Evolutionary conservation across 768 basidiomycete genomes (phyloP).

Genomic region (Hygrophorus russula): DNA sequence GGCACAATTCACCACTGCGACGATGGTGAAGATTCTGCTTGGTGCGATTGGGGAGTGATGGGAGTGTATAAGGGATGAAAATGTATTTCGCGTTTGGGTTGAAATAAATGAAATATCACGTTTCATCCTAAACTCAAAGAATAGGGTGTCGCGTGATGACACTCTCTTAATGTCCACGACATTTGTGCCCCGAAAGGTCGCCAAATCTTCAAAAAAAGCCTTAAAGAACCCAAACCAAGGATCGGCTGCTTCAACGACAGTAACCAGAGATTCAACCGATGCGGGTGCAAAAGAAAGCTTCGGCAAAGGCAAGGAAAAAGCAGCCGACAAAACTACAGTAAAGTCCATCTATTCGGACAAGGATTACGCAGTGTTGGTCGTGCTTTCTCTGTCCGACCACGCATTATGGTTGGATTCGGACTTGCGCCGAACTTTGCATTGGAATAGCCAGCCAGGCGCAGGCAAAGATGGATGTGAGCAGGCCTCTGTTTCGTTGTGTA

Average conservation of each 20-base stretch:
- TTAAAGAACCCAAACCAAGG: not conserved
- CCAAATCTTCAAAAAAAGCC: constrained; percentile 18
- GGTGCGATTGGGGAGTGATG: too few relatives aligned
- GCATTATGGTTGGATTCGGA: constrained; percentile 54
- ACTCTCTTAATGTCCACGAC: constrained; percentile 14
- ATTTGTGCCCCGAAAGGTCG: constrained; percentile 37
- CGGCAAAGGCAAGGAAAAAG: constrained; percentile 1
- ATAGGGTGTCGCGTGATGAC: too few relatives aligned
- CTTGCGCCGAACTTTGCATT: constrained; percentile 37
- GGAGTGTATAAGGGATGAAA: too few relatives aligned
- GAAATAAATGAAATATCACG: too few relatives aligned
- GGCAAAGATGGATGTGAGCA: constrained; percentile 18
- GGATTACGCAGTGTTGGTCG: constrained; percentile 39
- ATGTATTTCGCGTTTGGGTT: too few relatives aligned
- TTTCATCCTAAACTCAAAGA: too few relatives aligned
- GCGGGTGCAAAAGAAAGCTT: too few relatives aligned
- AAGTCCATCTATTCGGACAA: constrained; percentile 15
- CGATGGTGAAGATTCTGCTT: constrained; percentile 7
- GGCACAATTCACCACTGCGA: constrained; percentile 1
- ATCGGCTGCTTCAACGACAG: not conserved
- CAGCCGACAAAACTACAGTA: not conserved
- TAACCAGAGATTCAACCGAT: not conserved
- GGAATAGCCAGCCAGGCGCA: constrained; percentile 11
- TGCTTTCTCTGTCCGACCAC: constrained; percentile 62
- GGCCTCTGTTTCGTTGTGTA: constrained; percentile 13